Conservation (phyloP, 768 basidiomycete species). For the Auricularia sp. region DNA sequence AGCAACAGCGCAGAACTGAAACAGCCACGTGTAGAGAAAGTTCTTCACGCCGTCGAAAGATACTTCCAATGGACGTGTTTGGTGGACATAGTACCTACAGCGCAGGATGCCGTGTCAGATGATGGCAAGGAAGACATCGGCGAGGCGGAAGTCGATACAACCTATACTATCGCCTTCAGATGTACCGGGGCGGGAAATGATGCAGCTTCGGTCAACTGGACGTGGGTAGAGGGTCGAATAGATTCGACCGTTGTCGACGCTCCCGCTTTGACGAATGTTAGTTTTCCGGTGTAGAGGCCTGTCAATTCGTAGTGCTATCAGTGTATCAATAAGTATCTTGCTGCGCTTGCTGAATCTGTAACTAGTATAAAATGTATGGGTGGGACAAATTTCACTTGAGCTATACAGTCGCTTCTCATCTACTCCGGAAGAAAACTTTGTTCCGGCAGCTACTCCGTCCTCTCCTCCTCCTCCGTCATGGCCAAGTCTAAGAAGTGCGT, state of each 20-base stretch:
- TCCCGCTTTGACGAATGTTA: no score
- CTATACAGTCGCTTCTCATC: neutral
- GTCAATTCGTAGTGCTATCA: no score
- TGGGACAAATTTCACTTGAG: neutral
- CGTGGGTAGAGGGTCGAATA: neutral
- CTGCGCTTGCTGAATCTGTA: no score
- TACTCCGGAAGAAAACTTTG: no score
- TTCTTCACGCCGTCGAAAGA: neutral
- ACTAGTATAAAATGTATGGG: no score
- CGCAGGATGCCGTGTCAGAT: neutral
- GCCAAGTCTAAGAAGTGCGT: slow-evolving; percentile 97
- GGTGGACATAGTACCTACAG: neutral
- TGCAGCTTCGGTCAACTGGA: neutral
- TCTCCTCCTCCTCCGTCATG: slow-evolving; percentile 37
- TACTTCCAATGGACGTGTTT: neutral
- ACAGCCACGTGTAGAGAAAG: neutral
- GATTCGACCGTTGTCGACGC: no score
- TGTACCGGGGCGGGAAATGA: neutral
- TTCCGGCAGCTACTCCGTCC: neutral
- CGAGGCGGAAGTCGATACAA: neutral
- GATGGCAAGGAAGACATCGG: neutral
- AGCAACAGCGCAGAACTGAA: neutral
- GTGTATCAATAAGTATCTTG: no score
- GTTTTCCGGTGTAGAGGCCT: no score
- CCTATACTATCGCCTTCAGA: neutral